These are phyloP conservation scores for Tagetes patula DNA, from an alignment of 129 eudicot genomes.

Conservation along the genomic window DNA sequence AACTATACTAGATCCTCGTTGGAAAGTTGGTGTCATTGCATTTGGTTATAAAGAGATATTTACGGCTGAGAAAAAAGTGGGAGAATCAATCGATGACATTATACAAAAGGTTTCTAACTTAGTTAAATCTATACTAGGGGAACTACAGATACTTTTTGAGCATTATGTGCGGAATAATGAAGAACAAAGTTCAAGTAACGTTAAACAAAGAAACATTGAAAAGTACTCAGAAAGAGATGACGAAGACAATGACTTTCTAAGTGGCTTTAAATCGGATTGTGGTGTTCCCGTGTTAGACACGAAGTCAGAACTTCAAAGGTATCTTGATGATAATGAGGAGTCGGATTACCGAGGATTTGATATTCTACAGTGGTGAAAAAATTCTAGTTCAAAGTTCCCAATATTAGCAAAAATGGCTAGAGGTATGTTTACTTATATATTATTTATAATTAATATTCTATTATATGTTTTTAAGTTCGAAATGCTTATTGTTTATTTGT, in stretches of 20 bases:
- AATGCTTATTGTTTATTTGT: background rate
- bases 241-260: background rate
- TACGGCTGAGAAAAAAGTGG: background rate
- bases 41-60: background rate
- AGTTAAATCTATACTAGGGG: background rate
- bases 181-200: background rate
- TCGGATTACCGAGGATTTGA: background rate
- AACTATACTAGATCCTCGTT: too few relatives aligned
- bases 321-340: background rate
- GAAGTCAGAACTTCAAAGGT: background rate
- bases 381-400: background rate
- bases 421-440: background rate
- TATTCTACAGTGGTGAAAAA: background rate
- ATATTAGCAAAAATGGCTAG: background rate
- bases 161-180: background rate
- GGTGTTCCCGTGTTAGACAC: background rate
- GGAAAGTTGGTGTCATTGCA: background rate
- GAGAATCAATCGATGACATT: background rate
- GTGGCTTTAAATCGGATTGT: background rate
- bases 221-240: background rate
- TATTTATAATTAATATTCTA: background rate
- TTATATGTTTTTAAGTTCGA: background rate
- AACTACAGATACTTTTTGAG: background rate
- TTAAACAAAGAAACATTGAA: background rate
- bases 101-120: background rate